These are phyloP conservation scores for Clonostachys rosea DNA, from an alignment of 2,329 filamentous ascomycete species.

Conservation along the genomic window DNA sequence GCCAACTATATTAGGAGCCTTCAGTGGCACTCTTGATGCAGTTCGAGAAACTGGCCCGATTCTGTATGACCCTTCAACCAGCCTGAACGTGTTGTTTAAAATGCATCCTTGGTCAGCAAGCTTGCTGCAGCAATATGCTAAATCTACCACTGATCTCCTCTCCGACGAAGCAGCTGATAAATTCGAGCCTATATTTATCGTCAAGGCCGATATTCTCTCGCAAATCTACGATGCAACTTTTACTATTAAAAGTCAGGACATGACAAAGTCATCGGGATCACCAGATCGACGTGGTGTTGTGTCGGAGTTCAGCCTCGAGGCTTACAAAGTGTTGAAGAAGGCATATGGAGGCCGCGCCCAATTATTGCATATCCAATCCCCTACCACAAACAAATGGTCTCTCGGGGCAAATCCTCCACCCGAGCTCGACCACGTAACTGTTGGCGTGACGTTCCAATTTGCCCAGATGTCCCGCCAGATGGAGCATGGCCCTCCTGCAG, in stretches of 20 bases:
- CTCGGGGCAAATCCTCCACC: conserved; percentile 11
- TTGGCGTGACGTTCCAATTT: conserved; percentile 71
- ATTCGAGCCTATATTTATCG: conserved; percentile 81
- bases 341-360: conserved; percentile 73
- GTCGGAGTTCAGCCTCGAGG: conserved; percentile 45
- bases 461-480: conserved; percentile 70
- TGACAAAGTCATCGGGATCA: conserved; percentile 16
- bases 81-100: conserved; percentile 83
- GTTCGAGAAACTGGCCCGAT: conserved; percentile 53
- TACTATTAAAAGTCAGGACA: conserved; percentile 23
- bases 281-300: conserved; percentile 34
- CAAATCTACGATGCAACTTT: conserved; percentile 49
- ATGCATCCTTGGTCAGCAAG: conserved; percentile 83
- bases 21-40: conserved; percentile 20
- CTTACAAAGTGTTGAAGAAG: conserved; percentile 61
- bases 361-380: conserved; percentile 55
- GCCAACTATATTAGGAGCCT: conserved; percentile 47
- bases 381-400: conserved; percentile 21
- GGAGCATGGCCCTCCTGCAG: conserved; percentile 82
- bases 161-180: conserved; percentile 71
- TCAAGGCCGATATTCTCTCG: conserved; percentile 46
- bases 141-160: conserved; percentile 68
- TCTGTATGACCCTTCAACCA: conserved; percentile 70
- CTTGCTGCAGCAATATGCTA: conserved; percentile 69
- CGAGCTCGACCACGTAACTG: conserved; percentile 36